Base-by-base conservation (phyloP, 2,329 filamentous ascomycete species). In the Penicillium sp. region DNA sequence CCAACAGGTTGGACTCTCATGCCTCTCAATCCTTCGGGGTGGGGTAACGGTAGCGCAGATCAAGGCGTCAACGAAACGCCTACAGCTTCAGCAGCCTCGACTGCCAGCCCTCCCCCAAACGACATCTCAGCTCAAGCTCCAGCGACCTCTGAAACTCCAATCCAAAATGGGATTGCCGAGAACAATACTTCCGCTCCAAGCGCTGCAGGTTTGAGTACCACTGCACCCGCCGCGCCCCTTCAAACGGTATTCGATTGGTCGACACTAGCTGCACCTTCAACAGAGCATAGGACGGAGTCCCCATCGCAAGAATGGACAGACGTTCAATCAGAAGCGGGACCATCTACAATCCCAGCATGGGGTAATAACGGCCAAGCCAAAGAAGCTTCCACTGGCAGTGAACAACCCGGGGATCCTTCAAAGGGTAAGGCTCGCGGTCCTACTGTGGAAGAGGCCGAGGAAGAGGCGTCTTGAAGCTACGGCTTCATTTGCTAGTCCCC, bases 1-100 rank as follows among this genome's bases (percentile, higher is more conserved):
- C 81, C 81, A 6, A 73, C 76, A 51, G 81, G 81, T 10, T 84
- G 69, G 69, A 65, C 62, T 36, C 61, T 70, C 6, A 53, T 66
- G 42, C 68, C 68, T 42, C 63, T 71, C 23, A 62, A 68, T 24
- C 58, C 66, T 0, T 26, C 55, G 15, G 59, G 50, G 3, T 54
- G 49, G 28, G 49, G 51, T 6, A 16, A 49, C 15, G 57, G 42
- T 4, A 38, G 24, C 29, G 43, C 42, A 16, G 24, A 47, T 4
- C 53, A 54, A 10, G 42, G 41, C 10, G 10, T 48, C 21, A 48
- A 42, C 13, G 26, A 47, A 7, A 48, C 47, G 3, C 28, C 53
- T 24, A 49, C 39, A 8, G 42, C 34, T 13, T 38, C 62, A 24
- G 48, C 10, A 16, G 24, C 16, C 7, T 26, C 49, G 4, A 8